These are phyloP conservation scores for Calonectria multiphialidica DNA, from an alignment of 2,329 filamentous ascomycete genomes.

Conservation along the genomic window DNA sequence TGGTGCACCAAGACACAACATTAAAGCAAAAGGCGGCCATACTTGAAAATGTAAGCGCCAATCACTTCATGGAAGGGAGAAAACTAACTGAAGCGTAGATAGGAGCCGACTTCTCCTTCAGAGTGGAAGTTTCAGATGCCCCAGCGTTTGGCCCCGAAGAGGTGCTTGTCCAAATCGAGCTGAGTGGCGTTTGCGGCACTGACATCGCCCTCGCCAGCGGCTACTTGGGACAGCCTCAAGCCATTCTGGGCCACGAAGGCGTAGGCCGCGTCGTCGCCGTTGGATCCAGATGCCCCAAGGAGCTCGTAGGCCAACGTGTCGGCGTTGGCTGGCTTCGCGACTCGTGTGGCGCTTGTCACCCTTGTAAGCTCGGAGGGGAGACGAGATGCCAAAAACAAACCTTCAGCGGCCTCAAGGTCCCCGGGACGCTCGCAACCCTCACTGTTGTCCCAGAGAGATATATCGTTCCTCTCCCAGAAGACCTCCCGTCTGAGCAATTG, in stretches of 20 bases:
- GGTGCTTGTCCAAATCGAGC: constrained; percentile 49
- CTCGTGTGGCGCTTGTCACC: constrained; percentile 7
- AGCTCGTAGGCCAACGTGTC: constrained; percentile 49
- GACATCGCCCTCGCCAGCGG: constrained; percentile 53
- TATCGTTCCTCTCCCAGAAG: background rate
- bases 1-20: background rate
- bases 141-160: constrained; percentile 37
- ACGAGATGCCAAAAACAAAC: constrained; percentile 12
- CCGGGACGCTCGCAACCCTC: constrained; percentile 8
- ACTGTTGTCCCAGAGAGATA: constrained; percentile 19
- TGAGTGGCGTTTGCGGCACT: constrained; percentile 54
- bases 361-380: constrained; percentile 13
- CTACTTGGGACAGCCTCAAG: constrained; percentile 49
- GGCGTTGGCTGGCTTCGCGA: constrained; percentile 51
- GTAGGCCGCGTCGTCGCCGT: constrained; percentile 54
- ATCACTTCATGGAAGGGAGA: background rate
- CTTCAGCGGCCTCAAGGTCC: background rate
- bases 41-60: background rate
- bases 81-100: background rate
- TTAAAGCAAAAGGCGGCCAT: background rate
- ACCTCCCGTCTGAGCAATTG: background rate
- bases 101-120: background rate
- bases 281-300: constrained; percentile 47
- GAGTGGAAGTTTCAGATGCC: background rate
- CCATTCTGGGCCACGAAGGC: constrained; percentile 59